Percentiles rank a stretch among this genome's conserved stretches.
Evolutionary conservation across 306 rosid genomes (phyloP).

Genomic region (Leucaena leucocephala): DNA sequence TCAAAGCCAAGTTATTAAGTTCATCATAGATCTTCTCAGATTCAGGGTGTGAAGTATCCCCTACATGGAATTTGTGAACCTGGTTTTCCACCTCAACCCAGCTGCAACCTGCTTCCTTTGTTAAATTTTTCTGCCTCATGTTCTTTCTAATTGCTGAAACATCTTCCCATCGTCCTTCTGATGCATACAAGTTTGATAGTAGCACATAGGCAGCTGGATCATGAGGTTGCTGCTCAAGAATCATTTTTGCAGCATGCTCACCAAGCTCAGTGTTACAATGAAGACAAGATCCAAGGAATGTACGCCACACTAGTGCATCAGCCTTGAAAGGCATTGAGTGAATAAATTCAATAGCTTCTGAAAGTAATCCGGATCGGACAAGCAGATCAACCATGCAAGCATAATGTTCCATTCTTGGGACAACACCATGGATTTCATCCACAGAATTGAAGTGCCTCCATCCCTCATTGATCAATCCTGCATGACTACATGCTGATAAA

Average conservation of each 20-base stretch:
- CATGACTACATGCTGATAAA: constrained; percentile 75
- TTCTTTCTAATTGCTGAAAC: constrained; percentile 58
- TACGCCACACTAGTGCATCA: constrained; percentile 68
- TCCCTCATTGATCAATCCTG: constrained; percentile 58
- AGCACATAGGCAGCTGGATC: constrained; percentile 64
- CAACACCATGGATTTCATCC: constrained; percentile 48
- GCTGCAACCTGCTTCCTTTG: constrained; percentile 67
- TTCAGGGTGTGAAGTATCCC: constrained; percentile 67
- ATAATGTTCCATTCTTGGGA: constrained; percentile 69
- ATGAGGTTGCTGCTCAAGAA: constrained; percentile 58
- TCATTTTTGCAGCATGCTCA: constrained; percentile 64
- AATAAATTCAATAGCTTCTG: constrained; percentile 56
- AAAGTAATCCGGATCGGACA: constrained; percentile 66
- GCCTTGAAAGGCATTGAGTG: constrained; percentile 62
- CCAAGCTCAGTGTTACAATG: constrained; percentile 61
- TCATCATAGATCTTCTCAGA: constrained; percentile 59
- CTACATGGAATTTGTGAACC: constrained; percentile 64
- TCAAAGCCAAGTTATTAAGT: constrained; percentile 46
- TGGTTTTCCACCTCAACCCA: constrained; percentile 66
- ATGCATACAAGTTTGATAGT: constrained; percentile 68
- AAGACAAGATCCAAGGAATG: constrained; percentile 72
- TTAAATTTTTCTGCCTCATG: constrained; percentile 55
- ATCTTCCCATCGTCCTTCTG: constrained; percentile 57
- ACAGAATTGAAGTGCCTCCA: constrained; percentile 63
- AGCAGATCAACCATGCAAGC: constrained; percentile 73